Evolutionary conservation across 805 yeast species (phyloP), one percentile per base, ranked within the genome.

Genomic region (Komagataella pastoris): DNA sequence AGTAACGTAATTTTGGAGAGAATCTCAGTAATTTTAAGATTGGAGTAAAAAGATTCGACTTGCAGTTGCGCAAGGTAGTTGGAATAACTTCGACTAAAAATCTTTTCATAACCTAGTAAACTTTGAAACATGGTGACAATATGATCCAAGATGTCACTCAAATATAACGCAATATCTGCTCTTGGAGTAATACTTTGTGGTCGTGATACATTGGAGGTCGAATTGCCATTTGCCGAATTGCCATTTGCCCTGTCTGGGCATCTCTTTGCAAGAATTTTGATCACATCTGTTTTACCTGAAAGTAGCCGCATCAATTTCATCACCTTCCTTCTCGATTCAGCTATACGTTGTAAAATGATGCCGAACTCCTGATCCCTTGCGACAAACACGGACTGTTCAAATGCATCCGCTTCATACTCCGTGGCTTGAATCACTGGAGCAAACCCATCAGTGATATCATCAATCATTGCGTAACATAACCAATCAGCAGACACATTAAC

Each of bases 121-220:
- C 88, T 90, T 69, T 89, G 97, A 67, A 81, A 85, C 97, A 91
- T 91, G 17, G 98, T 91, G 53, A 90, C 82, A 61, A 91, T 85
- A 77, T 90, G 98, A 74, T 90, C 97, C 69, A 89, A 97, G 63
- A 90, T 90, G 79, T 90, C 98, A 53, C 97, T 97, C 55, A 90
- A 69, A 65, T 88, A 91, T 56, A 90, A 73, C 0, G 95, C 96
- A 67, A 90, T 90, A 60, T 91, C 97, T 24, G 85, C 91, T 60
- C 95, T 76, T 50, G 97, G 96, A 58, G 81, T 79, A 0, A 76
- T 72, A 47, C 46, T 51, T 24, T 30, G 50, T 47, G 47, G 49
- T 10, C 7, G 5, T 4, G 40, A 30, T 7, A 12, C 14, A n/a
- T 10, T 30, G 40, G 40, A 30, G 40, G 40, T 12, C 40, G 12